Conservation (phyloP, 1,284 basidiomycete genomes). For the Sparassis latifolia region DNA sequence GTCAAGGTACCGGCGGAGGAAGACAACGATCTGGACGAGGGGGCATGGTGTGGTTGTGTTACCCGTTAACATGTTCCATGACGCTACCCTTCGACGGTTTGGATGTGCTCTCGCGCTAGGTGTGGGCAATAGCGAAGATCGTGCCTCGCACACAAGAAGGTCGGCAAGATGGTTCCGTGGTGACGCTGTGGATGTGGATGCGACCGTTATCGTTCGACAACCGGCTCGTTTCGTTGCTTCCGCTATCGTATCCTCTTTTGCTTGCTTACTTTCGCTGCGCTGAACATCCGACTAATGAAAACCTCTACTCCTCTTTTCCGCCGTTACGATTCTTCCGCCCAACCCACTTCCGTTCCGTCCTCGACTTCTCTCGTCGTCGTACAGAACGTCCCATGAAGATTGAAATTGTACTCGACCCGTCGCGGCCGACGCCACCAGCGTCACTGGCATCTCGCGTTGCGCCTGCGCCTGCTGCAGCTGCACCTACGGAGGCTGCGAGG, state of each 20-base stretch:
- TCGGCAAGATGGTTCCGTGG: too few species aligned
- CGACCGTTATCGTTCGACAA: too few species aligned
- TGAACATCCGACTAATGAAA: constrained; percentile 61
- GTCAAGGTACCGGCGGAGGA: not conserved
- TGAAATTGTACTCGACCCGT: constrained; percentile 91
- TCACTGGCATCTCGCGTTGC: constrained; percentile 69
- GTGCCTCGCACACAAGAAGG: too few species aligned
- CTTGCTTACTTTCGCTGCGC: constrained; percentile 38
- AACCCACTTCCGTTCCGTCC: not conserved
- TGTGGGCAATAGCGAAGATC: too few species aligned
- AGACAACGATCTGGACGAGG: not conserved
- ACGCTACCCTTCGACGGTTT: not conserved
- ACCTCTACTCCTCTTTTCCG: constrained; percentile 20
- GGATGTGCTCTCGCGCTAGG: too few species aligned
- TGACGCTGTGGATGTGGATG: too few species aligned
- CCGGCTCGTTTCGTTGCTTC: too few species aligned
- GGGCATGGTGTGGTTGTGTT: constrained; percentile 1
- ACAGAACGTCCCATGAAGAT: constrained; percentile 98
- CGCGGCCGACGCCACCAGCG: constrained; percentile 53
- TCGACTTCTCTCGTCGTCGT: constrained; percentile 3
- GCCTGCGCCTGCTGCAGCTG: constrained; percentile 41
- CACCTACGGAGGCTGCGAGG: constrained; percentile 26
- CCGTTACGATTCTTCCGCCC: not conserved
- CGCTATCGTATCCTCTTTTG: constrained; percentile 31
- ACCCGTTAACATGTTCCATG: not conserved